Evolutionary conservation across 371 early-diverging fungal species (phyloP), one percentile per base, ranked within the genome.

Genomic region (Rhizopus arrhizus): DNA sequence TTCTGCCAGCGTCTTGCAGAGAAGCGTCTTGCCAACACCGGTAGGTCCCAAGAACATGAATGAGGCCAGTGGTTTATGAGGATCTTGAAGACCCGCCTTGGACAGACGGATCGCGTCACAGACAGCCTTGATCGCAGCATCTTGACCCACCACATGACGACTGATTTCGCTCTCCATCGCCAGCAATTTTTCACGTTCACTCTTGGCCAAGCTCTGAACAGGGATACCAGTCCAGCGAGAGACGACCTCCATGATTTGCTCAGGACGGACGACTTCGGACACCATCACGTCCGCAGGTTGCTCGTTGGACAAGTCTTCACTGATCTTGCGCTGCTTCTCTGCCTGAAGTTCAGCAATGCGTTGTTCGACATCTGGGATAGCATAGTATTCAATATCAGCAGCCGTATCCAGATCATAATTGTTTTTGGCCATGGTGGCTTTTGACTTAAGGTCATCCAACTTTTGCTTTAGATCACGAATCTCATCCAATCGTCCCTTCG

Each of bases 11-110:
- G 95, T 88, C 67, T 96, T 96, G 71, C 92, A 91, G 32, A 98
- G 80, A 58, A 73, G 68, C 13, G 90, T 90, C 67, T 92, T 92
- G 58, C 92, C 91, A 33, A 93, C 93, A 66, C 97, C 97, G 12
- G 94, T 95, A 16, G 95, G 95, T 36, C 96, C 97, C 16, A 95
- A 77, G 82, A 97, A 95, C 74, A 97, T 77, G 68, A 97, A 95
- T 12, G 91, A 89, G 3, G 94, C 97, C 62, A 95, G 84, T 0
- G 97, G 96, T 42, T 91, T 85, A 33, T 85, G 84, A 33, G 88
- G 85, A 62, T 85, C 81, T 53, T 89, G 88, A 52, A 97, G 83
- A 13, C 95, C 95, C 9, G 95, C 91, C 35, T 93, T 86, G 58
- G 87, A 87, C 36, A 91, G 77, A 33, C 82, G 75, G 46, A 78